These are phyloP conservation scores for Taphrina pruni DNA, from an alignment of 1,139 yeast genomes.

Conservation along the genomic window DNA sequence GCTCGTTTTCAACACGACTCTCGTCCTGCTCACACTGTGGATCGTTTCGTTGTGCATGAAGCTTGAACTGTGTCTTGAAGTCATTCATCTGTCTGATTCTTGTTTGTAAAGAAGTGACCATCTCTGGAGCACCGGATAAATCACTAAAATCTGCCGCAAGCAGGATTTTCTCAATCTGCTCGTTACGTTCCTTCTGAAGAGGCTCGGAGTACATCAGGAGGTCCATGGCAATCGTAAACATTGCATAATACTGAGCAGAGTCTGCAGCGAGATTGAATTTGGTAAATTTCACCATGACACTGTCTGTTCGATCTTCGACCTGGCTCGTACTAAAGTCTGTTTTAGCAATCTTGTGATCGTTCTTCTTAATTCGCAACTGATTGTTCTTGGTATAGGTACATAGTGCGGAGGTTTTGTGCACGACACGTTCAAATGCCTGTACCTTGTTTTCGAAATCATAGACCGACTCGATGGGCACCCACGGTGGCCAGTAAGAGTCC, in stretches of 20 bases:
- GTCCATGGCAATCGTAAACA: constrained; percentile 69
- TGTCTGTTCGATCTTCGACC: constrained; percentile 53
- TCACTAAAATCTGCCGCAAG: constrained; percentile 74
- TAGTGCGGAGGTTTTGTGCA: constrained; percentile 68
- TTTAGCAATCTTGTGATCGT: constrained; percentile 42
- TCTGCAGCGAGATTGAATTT: constrained; percentile 72
- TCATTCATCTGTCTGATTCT: constrained; percentile 58
- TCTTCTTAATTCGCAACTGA: constrained; percentile 58
- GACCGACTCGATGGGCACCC: constrained; percentile 64
- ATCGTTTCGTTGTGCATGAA: constrained; percentile 49
- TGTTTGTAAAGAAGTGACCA: constrained; percentile 63
- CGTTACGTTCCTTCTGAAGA: constrained; percentile 61
- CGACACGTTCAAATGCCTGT: constrained; percentile 62
- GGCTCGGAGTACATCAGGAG: constrained; percentile 72
- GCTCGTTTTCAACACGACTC: constrained; percentile 46
- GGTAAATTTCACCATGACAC: constrained; percentile 68
- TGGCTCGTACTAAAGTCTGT: constrained; percentile 33
- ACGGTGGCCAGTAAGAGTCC: constrained; percentile 47
- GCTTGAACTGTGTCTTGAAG: constrained; percentile 58
- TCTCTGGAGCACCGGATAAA: constrained; percentile 60
- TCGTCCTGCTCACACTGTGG: constrained; percentile 50
- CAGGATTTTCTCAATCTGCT: constrained; percentile 68
- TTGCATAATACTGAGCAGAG: constrained; percentile 71
- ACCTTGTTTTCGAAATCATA: constrained; percentile 63
- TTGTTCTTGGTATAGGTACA: constrained; percentile 71